A percentile compares a stretch with the other conserved stretches of the same genome.
These are phyloP conservation scores for Fagus sylvatica DNA, from an alignment of 306 rosid species.

Conservation along the genomic window DNA sequence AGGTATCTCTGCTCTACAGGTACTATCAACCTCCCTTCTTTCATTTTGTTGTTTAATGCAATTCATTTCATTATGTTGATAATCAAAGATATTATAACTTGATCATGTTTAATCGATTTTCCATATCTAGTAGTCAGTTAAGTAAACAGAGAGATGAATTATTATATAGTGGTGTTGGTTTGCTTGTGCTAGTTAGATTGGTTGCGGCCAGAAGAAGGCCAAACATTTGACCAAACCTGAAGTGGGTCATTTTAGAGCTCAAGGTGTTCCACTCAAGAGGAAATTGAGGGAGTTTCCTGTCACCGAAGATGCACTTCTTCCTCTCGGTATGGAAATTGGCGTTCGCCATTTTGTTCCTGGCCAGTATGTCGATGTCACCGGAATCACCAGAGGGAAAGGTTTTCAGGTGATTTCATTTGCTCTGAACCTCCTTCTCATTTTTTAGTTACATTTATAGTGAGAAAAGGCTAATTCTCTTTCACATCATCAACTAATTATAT, in stretches of 20 bases:
- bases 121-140: too few species aligned
- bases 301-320: constrained; percentile 92
- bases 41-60: neutral
- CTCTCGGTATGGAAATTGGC: constrained; percentile 73
- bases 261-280: constrained; percentile 90
- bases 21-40: constrained; percentile 14
- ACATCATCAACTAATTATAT: constrained; percentile 14
- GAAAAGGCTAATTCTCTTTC: neutral
- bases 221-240: constrained; percentile 92
- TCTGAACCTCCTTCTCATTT: neutral
- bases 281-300: constrained; percentile 91
- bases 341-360: constrained; percentile 99
- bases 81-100: too few species aligned
- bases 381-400: constrained; percentile 92
- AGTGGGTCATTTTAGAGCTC: constrained; percentile 98
- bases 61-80: neutral
- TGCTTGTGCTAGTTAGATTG: constrained; percentile 84
- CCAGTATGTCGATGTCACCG: constrained; percentile 80
- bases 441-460: neutral
- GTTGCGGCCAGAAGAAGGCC: constrained; percentile 97
- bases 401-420: constrained; percentile 65
- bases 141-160: constrained; percentile 1
- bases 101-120: too few species aligned
- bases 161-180: constrained; percentile 37
- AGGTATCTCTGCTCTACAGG: constrained; percentile 78